These are phyloP conservation scores for Clonostachys rhizophaga DNA, from an alignment of 2,329 filamentous ascomycete species.

Conservation along the genomic window DNA sequence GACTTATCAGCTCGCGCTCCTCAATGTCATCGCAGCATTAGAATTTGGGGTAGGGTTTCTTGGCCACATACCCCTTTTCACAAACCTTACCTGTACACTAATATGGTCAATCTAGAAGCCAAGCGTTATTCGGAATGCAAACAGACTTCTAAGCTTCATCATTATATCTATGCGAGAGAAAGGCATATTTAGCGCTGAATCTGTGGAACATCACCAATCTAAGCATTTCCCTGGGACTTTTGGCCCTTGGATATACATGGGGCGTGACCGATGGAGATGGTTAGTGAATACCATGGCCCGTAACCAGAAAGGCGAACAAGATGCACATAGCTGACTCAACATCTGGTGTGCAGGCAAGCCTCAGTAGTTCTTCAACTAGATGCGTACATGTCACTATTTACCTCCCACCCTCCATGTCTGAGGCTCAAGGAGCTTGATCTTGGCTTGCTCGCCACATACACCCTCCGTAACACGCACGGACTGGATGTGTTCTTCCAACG, in stretches of 20 bases:
- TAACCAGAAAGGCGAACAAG: background rate
- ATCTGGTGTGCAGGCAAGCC: constrained; percentile 27
- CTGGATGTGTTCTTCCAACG: constrained; percentile 28
- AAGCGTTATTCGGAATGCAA: background rate
- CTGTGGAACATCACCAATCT: constrained; percentile 24
- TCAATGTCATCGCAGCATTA: constrained; percentile 13
- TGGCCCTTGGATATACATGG: constrained; percentile 20
- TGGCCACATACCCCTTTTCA: constrained; percentile 31
- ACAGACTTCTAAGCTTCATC: constrained; percentile 18
- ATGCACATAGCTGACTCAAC: constrained; percentile 19
- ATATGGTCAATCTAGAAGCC: no score
- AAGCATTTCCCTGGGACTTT: constrained; percentile 28
- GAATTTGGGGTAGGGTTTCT: constrained; percentile 23
- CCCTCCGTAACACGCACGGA: constrained; percentile 28
- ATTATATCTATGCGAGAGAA: constrained; percentile 24
- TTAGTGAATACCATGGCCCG: no score
- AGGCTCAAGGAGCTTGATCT: constrained; percentile 29
- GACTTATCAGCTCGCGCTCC: background rate
- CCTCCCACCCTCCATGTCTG: constrained; percentile 20
- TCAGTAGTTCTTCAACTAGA: constrained; percentile 30
- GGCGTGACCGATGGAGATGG: no score
- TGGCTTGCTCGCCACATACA: constrained; percentile 21
- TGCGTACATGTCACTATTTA: constrained; percentile 23
- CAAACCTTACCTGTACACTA: constrained; percentile 19
- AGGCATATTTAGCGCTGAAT: constrained; percentile 26